These are phyloP conservation scores for Macadamia integrifolia DNA, from an alignment of 164 flowering plant genomes.

Conservation along the genomic window DNA sequence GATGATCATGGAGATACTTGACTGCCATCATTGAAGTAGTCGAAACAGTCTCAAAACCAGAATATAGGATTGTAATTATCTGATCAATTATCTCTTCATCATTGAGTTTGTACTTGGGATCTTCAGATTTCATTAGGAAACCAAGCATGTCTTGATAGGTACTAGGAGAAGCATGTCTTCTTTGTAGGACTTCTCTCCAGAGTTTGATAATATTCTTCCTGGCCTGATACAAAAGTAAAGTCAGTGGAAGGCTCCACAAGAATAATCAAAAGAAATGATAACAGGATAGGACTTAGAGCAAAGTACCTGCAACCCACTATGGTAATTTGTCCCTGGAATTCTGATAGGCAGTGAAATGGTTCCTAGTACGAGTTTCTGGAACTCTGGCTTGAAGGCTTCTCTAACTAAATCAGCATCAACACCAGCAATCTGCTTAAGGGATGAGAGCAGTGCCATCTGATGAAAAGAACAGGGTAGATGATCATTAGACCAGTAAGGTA, in stretches of 20 bases:
- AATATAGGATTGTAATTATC: constrained; percentile 40
- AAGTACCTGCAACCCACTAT: constrained; percentile 58
- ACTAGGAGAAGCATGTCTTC: constrained; percentile 42
- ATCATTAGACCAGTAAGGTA: background rate
- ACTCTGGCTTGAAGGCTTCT: constrained; percentile 61
- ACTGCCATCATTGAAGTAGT: constrained; percentile 52
- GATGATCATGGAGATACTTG: constrained; percentile 49
- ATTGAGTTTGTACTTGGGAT: constrained; percentile 28
- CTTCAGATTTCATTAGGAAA: constrained; percentile 35
- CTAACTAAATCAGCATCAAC: constrained; percentile 37
- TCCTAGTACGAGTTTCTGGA: constrained; percentile 82
- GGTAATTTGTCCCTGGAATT: constrained; percentile 86
- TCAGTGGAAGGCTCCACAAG: background rate
- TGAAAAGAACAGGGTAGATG: constrained; percentile 2
- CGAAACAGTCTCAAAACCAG: constrained; percentile 53
- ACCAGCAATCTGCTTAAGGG: constrained; percentile 74
- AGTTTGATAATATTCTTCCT: constrained; percentile 39
- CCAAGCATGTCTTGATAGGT: constrained; percentile 49
- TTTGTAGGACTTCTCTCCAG: constrained; percentile 34
- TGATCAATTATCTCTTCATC: constrained; percentile 50
- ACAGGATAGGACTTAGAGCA: constrained; percentile 6
- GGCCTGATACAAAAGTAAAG: constrained; percentile 30
- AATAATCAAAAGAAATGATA: background rate
- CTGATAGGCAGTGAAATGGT: constrained; percentile 84
- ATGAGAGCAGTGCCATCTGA: constrained; percentile 87